Percentiles rank a stretch among this genome's conserved stretches.
phyloP scores from a whole-genome alignment of 192 early-diverging fungal species.

The Coemansia sp. region DNA sequence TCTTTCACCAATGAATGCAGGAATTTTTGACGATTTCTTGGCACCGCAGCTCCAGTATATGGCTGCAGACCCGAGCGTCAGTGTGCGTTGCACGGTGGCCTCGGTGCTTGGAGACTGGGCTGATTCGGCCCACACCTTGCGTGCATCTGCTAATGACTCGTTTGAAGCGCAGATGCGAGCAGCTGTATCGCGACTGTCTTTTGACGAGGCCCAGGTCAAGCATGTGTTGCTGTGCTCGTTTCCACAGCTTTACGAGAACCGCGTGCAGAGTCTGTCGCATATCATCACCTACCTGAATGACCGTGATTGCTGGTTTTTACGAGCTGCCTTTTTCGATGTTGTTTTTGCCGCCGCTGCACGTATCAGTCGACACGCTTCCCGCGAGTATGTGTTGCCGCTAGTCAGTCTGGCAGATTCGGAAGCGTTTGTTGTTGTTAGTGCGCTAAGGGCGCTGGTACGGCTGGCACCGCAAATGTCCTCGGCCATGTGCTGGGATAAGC shows the following conservation, averaged over 20 bases:
- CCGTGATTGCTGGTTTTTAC: constrained; percentile 83
- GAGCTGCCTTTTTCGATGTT: constrained; percentile 93
- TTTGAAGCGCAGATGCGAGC: constrained; percentile 71
- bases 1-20: constrained; percentile 75
- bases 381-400: constrained; percentile 91
- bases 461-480: constrained; percentile 55
- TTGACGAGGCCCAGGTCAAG: constrained; percentile 79
- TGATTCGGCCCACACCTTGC: constrained; percentile 69
- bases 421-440: constrained; percentile 90
- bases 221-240: constrained; percentile 69
- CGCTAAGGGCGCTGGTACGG: constrained; percentile 74
- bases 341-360: constrained; percentile 86
- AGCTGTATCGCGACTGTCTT: constrained; percentile 70
- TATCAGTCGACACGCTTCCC: constrained; percentile 79
- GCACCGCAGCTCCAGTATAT: constrained; percentile 71
- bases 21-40: constrained; percentile 89
- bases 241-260: constrained; percentile 41
- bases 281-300: constrained; percentile 98
- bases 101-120: constrained; percentile 75
- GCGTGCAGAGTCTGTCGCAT: constrained; percentile 65
- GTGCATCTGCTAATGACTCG: constrained; percentile 40
- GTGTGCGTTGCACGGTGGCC: constrained; percentile 81
- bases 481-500: constrained; percentile 47
- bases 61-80: constrained; percentile 64
- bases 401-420: constrained; percentile 89